A percentile compares a stretch with the other conserved stretches of the same genome.
Conservation (phyloP, 1,284 basidiomycete species). For the Waitea zeae region DNA sequence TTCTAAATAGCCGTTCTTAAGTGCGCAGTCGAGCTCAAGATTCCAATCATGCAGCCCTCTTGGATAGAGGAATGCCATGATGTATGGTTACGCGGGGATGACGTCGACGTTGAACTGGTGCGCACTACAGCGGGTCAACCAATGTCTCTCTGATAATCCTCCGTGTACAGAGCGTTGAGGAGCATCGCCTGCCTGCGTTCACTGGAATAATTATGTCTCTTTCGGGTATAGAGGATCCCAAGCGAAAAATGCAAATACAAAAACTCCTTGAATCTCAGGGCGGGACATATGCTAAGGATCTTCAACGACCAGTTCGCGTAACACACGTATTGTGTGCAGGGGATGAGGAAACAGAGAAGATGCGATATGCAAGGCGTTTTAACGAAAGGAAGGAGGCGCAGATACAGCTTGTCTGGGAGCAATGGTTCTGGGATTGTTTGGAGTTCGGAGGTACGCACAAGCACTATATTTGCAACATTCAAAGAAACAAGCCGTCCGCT, state of each 20-base stretch:
- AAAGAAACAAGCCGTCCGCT: slow-evolving; percentile 5
- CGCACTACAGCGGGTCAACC: slow-evolving; percentile 7
- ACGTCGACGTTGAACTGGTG: slow-evolving; percentile 40
- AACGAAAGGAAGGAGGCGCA: slow-evolving; percentile 43
- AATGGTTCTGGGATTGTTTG: slow-evolving; percentile 75
- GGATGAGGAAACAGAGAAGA: slow-evolving; percentile 42
- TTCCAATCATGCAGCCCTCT: slow-evolving; percentile 54
- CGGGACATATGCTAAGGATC: slow-evolving; percentile 31
- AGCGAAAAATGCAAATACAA: slow-evolving; percentile 35
- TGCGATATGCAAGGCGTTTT: slow-evolving; percentile 52
- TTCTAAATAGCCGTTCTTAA: slow-evolving; percentile 1
- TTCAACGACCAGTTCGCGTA: slow-evolving; percentile 24
- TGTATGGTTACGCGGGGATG: slow-evolving; percentile 62
- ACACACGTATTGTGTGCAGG: slow-evolving; percentile 53
- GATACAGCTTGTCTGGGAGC: slow-evolving; percentile 64
- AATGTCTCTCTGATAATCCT: background rate
- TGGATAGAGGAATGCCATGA: slow-evolving; percentile 57
- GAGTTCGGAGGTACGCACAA: slow-evolving; percentile 37
- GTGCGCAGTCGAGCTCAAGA: slow-evolving; percentile 26
- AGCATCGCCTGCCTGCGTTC: slow-evolving; percentile 50
- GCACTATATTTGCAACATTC: background rate
- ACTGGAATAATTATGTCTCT: slow-evolving; percentile 40
- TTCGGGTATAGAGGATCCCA: slow-evolving; percentile 45
- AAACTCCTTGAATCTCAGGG: slow-evolving; percentile 31
- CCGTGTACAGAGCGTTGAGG: background rate